Evolutionary conservation across 73 alveolate species (phyloP).

Genomic region (Paramecium caudatum): DNA sequence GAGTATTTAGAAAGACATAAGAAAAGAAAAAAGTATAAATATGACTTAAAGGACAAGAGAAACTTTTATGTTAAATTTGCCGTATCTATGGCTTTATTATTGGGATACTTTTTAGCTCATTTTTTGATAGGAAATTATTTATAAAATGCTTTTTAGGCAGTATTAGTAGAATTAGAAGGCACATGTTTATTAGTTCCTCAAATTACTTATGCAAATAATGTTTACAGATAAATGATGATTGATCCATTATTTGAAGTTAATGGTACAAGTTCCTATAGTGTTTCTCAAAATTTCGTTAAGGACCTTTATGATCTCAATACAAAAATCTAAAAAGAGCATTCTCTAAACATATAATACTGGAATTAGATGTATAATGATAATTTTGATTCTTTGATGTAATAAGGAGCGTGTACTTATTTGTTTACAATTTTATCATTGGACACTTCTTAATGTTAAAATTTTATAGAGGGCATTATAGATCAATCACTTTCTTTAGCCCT

Average conservation of each 20-base stretch:
- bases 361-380: background rate
- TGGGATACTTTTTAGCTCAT: constrained; percentile 47
- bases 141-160: background rate
- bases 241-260: constrained; percentile 35
- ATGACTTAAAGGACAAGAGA: constrained; percentile 16
- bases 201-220: constrained; percentile 47
- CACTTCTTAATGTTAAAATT: background rate
- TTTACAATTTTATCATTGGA: background rate
- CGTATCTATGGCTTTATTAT: background rate
- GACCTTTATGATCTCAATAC: constrained; percentile 48
- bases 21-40: constrained; percentile 47
- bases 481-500: constrained; percentile 48
- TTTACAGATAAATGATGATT: background rate
- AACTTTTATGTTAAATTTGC: constrained; percentile 46
- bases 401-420: constrained; percentile 7
- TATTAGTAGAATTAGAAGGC: constrained; percentile 24
- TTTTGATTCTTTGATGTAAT: constrained; percentile 55
- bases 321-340: constrained; percentile 37
- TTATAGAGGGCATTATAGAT: constrained; percentile 28
- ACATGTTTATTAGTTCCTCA: constrained; percentile 13
- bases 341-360: background rate
- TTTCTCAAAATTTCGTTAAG: constrained; percentile 9
- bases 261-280: background rate
- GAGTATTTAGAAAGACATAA: constrained; percentile 39
- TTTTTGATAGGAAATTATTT: constrained; percentile 32